phyloP scores from a whole-genome alignment of 768 basidiomycete genomes.

The Kwoniella sp. region DNA sequence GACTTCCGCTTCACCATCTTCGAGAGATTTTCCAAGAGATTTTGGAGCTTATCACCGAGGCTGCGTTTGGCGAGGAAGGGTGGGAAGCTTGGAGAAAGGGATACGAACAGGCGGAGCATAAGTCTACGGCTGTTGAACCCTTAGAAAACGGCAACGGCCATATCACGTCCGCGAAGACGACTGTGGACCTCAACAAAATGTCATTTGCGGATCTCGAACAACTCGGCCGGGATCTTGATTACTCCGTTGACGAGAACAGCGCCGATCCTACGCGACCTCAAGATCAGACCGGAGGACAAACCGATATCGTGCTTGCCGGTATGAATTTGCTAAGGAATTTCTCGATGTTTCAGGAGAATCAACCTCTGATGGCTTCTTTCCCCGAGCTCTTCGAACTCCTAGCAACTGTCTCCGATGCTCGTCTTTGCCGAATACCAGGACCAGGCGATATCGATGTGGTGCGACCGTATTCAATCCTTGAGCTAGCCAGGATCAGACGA shows the following conservation, averaged over 20 bases:
- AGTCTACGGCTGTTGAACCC: conserved; percentile 22
- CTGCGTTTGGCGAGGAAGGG: conserved; percentile 63
- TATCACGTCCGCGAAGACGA: background rate
- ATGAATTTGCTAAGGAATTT: conserved; percentile 85
- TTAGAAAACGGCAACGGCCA: conserved; percentile 28
- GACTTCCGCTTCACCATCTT: conserved; percentile 64
- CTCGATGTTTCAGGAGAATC: conserved; percentile 72
- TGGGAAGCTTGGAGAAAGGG: conserved; percentile 46
- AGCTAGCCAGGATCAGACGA: conserved; percentile 72
- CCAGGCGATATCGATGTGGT: conserved; percentile 51
- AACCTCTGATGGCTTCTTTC: conserved; percentile 67
- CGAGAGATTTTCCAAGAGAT: conserved; percentile 81
- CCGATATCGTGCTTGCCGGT: conserved; percentile 68
- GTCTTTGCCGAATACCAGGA: conserved; percentile 34
- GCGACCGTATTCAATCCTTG: conserved; percentile 67
- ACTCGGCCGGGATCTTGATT: conserved; percentile 60
- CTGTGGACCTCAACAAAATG: conserved; percentile 62
- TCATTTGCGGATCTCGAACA: conserved; percentile 65
- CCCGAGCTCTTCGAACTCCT: conserved; percentile 67
- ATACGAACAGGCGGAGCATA: conserved; percentile 8
- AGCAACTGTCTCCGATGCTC: conserved; percentile 67
- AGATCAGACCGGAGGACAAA: conserved; percentile 66
- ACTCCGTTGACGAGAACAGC: conserved; percentile 56
- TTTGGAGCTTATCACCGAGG: conserved; percentile 81
- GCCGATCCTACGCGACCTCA: conserved; percentile 10